These are phyloP conservation scores for Rhizopogon rudus DNA, from an alignment of 768 basidiomycete genomes.

Conservation along the genomic window DNA sequence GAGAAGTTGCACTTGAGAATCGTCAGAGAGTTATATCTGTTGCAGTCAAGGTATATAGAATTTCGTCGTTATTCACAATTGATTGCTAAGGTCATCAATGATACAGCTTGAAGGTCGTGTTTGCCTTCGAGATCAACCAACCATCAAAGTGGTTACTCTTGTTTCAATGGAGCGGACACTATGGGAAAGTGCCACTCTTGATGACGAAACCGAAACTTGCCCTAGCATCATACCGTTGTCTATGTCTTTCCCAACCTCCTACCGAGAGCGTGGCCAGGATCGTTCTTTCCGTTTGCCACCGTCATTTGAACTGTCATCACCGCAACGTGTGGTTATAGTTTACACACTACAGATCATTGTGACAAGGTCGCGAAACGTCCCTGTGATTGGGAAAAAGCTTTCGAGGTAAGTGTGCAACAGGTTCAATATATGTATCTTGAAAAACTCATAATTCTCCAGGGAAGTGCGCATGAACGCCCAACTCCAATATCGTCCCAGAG, in stretches of 20 bases:
- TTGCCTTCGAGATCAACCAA: constrained; percentile 10
- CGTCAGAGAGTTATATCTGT: constrained; percentile 23
- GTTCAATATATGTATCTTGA: constrained; percentile 1
- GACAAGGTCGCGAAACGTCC: constrained; percentile 8
- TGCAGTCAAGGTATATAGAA: constrained; percentile 18
- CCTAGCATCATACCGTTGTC: constrained; percentile 26
- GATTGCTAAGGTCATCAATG: not conserved
- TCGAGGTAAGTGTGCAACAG: not conserved
- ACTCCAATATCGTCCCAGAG: constrained; percentile 22
- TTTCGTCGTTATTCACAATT: not conserved
- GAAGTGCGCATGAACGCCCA: constrained; percentile 18
- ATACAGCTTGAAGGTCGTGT: constrained; percentile 21
- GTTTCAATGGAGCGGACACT: constrained; percentile 20
- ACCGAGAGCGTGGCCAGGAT: constrained; percentile 16
- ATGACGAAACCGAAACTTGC: constrained; percentile 10
- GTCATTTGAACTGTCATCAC: constrained; percentile 21
- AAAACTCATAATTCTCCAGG: constrained; percentile 7
- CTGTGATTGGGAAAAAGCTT: constrained; percentile 6
- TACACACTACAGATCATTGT: constrained; percentile 22
- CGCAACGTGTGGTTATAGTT: constrained; percentile 19
- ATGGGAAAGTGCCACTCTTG: constrained; percentile 15
- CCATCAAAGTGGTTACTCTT: constrained; percentile 8
- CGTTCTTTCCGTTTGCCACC: constrained; percentile 24
- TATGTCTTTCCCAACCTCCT: constrained; percentile 23
- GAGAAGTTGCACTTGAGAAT: constrained; percentile 22